Conservation (phyloP, 2,329 filamentous ascomycete species). For the Dothideomycetidae sp. region DNA sequence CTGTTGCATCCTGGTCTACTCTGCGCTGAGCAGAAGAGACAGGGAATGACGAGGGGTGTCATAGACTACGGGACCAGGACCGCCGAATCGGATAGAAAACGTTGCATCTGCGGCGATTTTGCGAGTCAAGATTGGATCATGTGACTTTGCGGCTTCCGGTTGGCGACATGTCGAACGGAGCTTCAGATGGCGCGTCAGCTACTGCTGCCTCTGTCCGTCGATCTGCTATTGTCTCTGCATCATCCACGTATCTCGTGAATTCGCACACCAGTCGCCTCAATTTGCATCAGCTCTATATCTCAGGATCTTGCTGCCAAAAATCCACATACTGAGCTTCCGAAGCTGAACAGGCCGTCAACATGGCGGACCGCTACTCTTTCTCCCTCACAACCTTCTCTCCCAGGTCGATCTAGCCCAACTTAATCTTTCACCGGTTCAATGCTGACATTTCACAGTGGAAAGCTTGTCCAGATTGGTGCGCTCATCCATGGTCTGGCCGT, state of each 20-base stretch:
- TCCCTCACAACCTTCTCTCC: constrained; percentile 98
- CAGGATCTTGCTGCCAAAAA: no score
- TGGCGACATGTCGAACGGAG: no score
- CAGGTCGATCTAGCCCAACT: constrained; percentile 49
- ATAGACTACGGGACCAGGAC: no score
- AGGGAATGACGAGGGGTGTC: no score
- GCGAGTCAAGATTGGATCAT: no score
- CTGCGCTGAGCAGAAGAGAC: no score
- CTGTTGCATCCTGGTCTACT: no score
- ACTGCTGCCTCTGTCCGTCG: constrained; percentile 6
- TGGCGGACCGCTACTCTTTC: constrained; percentile 99
- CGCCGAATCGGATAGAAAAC: no score
- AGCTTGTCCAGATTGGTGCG: constrained; percentile 94
- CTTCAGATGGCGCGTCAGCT: constrained; percentile 7
- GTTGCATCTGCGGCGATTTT: no score
- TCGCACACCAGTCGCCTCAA: no score
- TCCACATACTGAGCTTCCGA: constrained; percentile 6
- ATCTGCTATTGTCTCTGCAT: background rate
- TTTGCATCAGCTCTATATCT: no score
- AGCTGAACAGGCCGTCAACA: constrained; percentile 31
- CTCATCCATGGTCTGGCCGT: background rate
- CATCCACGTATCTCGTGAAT: background rate
- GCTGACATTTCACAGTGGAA: constrained; percentile 57
- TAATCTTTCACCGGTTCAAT: constrained; percentile 12
- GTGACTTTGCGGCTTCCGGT: no score